Evolutionary conservation across 1,139 yeast genomes (phyloP).

Genomic region (Yamadazyma trypodendri): DNA sequence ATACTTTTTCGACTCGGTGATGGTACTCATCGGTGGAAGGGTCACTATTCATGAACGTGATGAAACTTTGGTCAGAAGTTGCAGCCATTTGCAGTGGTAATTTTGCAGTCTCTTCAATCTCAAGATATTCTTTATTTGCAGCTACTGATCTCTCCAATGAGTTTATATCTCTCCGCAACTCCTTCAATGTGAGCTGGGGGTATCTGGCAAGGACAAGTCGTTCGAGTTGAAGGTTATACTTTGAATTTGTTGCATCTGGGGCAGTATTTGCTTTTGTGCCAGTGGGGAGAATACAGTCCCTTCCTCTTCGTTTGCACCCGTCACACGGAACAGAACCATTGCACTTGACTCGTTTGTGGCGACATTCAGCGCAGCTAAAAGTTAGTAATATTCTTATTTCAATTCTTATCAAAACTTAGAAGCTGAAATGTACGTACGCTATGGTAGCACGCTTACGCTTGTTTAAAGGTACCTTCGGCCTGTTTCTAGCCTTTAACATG

Average conservation of each 20-base stretch:
- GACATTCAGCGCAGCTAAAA: constrained; percentile 18
- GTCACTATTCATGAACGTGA: constrained; percentile 17
- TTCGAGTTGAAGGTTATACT: constrained; percentile 18
- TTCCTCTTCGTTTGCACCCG: constrained; percentile 9
- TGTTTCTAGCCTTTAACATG: no score
- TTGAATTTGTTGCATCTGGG: background rate
- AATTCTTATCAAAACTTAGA: no score
- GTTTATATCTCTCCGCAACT: constrained; percentile 16
- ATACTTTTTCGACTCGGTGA: constrained; percentile 6
- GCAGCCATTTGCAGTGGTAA: constrained; percentile 8
- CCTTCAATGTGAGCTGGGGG: constrained; percentile 12
- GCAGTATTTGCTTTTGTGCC: no score
- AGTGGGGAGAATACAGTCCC: no score
- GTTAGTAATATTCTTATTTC: no score
- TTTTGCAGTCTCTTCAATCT: constrained; percentile 7
- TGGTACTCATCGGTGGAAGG: constrained; percentile 5
- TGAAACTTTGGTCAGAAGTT: constrained; percentile 20
- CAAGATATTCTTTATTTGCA: constrained; percentile 10
- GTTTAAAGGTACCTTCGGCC: no score
- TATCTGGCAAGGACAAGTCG: constrained; percentile 15
- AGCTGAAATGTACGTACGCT: no score
- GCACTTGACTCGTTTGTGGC: constrained; percentile 16
- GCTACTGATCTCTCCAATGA: constrained; percentile 4
- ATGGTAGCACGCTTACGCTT: no score
- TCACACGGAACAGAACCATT: constrained; percentile 19